These are phyloP conservation scores for Ammopiptanthus mongolicus DNA, from an alignment of 306 rosid species.

Conservation along the genomic window DNA sequence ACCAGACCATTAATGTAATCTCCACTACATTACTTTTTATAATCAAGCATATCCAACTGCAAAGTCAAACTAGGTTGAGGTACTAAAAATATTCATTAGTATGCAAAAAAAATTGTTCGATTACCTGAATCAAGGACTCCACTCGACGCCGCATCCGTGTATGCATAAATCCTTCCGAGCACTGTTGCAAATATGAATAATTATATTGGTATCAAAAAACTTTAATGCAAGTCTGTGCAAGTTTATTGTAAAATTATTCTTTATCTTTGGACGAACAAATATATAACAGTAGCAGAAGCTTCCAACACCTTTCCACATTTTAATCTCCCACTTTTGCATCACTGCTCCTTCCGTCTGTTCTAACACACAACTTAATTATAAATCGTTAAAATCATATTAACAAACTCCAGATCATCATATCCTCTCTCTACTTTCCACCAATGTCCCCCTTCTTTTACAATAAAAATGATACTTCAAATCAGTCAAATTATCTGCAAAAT, in stretches of 20 bases:
- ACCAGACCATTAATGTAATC: not conserved
- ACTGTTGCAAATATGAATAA: constrained; percentile 42
- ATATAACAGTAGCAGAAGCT: not conserved
- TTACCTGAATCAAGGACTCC: constrained; percentile 89
- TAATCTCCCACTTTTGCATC: not conserved
- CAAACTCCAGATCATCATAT: not conserved
- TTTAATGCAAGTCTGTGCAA: not conserved
- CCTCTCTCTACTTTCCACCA: not conserved
- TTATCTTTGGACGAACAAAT: not conserved
- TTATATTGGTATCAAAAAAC: constrained; percentile 10
- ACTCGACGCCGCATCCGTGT: constrained; percentile 99
- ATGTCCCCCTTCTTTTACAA: too few species aligned
- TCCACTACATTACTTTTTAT: not conserved
- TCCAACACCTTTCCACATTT: constrained; percentile 1
- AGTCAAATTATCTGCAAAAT: too few species aligned
- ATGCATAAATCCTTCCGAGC: constrained; percentile 98
- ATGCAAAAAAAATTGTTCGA: constrained; percentile 16
- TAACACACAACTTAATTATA: not conserved
- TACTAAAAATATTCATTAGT: not conserved
- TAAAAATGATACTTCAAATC: too few species aligned
- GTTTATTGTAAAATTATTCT: not conserved
- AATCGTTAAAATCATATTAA: not conserved
- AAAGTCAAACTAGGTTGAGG: not conserved
- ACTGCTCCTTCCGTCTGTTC: not conserved
- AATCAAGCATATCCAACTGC: not conserved